These are phyloP conservation scores for Neohortaea acidophila DNA, from an alignment of 495 filamentous ascomycete species.

Conservation along the genomic window DNA sequence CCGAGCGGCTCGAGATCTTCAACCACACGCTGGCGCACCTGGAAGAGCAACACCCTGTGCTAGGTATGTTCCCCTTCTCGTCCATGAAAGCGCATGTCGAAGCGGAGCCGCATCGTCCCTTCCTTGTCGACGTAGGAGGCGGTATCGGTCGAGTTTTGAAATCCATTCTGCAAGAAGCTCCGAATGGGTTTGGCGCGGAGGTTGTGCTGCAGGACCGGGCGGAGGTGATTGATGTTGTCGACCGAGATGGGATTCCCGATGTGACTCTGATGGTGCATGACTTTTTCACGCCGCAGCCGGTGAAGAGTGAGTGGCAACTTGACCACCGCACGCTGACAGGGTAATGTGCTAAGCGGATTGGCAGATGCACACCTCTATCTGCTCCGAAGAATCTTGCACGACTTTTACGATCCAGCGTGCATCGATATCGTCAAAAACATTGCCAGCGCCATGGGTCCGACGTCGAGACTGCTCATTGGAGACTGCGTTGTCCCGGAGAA, in stretches of 20 bases:
- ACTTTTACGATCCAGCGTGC: constrained; percentile 6
- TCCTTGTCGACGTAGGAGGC: constrained; percentile 13
- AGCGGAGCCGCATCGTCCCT: constrained; percentile 22
- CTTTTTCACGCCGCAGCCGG: constrained; percentile 11
- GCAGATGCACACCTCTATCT: constrained; percentile 7
- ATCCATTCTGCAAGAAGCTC: constrained; percentile 9
- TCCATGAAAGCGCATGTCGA: constrained; percentile 23
- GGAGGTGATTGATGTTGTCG: constrained; percentile 5
- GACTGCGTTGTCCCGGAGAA: constrained; percentile 6
- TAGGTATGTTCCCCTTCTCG: constrained; percentile 28
- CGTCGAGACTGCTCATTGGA: constrained; percentile 3
- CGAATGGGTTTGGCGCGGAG: constrained; percentile 1
- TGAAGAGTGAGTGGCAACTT: constrained; percentile 3
- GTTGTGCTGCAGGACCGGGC: constrained; percentile 12
- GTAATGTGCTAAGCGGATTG: background rate
- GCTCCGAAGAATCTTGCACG: constrained; percentile 9
- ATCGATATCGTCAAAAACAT: constrained; percentile 9
- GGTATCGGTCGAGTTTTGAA: constrained; percentile 8
- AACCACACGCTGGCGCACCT: constrained; percentile 19
- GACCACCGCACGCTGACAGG: too few species aligned
- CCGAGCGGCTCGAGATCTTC: constrained; percentile 10
- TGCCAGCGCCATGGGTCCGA: constrained; percentile 6
- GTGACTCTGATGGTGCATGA: constrained; percentile 11
- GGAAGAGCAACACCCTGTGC: constrained; percentile 21
- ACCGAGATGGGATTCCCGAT: constrained; percentile 3